Evolutionary conservation across 129 eudicot genomes (phyloP).

Genomic region (carrot (Daucus carota)): DH1_v3.0 NC_030386.2:26459001-26459500

Average conservation of each 20-base stretch:
- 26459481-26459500: too few relatives aligned
- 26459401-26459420: too few relatives aligned
- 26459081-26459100: conserved; percentile 82
- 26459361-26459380: background rate
- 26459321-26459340: too few relatives aligned
- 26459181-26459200: background rate
- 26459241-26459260: background rate
- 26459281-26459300: background rate
- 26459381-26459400: background rate
- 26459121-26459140: conserved; percentile 90
- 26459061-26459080: conserved; percentile 95
- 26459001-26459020: conserved; percentile 29
- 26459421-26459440: too few relatives aligned
- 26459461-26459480: too few relatives aligned
- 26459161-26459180: background rate
- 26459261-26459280: background rate
- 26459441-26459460: background rate
- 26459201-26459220: too few relatives aligned
- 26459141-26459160: conserved; percentile 81
- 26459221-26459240: too few relatives aligned
- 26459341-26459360: background rate
- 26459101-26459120: conserved; percentile 87
- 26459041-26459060: conserved; percentile 83
- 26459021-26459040: conserved; percentile 94
- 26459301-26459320: too few relatives aligned